A percentile compares a stretch with the other conserved stretches of the same genome.
Conservation (phyloP, 2,329 filamentous ascomycete genomes). For the Aspergillus sp. region DNA sequence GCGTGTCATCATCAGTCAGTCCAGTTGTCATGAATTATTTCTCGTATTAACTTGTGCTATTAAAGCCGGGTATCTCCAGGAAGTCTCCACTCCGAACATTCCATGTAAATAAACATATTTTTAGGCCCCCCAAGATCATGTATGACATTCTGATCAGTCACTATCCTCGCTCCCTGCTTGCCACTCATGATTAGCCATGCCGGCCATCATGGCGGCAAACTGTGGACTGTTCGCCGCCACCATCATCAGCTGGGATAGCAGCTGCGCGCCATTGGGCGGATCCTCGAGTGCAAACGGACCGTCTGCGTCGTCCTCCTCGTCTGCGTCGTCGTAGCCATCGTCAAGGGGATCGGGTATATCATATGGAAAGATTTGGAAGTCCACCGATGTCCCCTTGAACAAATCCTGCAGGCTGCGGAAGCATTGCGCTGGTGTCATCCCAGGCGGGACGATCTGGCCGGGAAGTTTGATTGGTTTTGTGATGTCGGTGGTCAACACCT, state of each 20-base stretch:
- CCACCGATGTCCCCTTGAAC: constrained; percentile 20
- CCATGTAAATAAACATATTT: too few species aligned
- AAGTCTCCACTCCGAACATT: too few species aligned
- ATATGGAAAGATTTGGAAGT: constrained; percentile 17
- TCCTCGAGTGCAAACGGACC: background rate
- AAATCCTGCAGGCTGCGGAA: constrained; percentile 13
- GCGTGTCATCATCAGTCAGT: too few species aligned
- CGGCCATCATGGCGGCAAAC: background rate
- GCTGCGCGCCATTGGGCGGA: background rate
- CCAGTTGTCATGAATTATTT: too few species aligned
- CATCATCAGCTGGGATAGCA: background rate
- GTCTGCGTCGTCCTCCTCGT: background rate
- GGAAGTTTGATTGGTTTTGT: constrained; percentile 17
- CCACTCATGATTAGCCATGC: background rate
- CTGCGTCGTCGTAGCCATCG: background rate
- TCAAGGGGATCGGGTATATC: background rate
- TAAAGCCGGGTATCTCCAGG: too few species aligned
- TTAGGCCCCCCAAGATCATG: too few species aligned
- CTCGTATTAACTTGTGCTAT: too few species aligned
- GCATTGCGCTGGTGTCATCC: constrained; percentile 19
- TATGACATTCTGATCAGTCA: background rate
- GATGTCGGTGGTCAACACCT: constrained; percentile 20
- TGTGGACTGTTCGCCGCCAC: background rate
- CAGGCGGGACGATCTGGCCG: constrained; percentile 16
- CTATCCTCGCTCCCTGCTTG: background rate